Conservation (phyloP, 352 stramenopile species). For the Phytopythium mirpurense region DNA sequence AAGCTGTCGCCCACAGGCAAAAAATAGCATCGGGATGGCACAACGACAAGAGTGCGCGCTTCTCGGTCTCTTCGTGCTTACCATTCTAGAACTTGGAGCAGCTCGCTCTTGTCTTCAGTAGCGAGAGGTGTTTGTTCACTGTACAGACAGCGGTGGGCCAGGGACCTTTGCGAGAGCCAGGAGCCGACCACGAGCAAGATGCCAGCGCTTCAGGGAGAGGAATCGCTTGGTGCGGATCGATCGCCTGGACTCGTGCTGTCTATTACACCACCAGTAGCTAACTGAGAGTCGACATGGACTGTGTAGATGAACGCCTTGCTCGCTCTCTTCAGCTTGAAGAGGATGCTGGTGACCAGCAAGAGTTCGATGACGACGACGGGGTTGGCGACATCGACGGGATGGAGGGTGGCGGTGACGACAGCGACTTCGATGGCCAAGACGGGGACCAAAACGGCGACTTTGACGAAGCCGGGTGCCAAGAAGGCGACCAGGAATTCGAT, state of each 20-base stretch:
- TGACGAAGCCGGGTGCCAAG: conserved; percentile 1
- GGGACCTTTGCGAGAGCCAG: too few species aligned
- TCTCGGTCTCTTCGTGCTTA: too few species aligned
- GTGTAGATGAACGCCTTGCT: conserved; percentile 16
- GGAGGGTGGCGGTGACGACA: not conserved
- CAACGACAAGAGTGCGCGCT: too few species aligned
- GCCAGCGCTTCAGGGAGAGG: conserved; percentile 6
- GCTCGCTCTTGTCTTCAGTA: too few species aligned
- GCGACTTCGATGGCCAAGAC: not conserved
- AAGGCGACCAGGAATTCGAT: conserved; percentile 22
- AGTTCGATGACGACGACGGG: conserved; percentile 1
- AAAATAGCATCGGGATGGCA: too few species aligned
- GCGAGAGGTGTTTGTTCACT: too few species aligned
- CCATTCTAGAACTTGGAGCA: not conserved
- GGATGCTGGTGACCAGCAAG: conserved; percentile 1
- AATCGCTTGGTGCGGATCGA: not conserved
- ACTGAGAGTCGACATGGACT: too few species aligned
- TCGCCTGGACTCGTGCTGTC: too few species aligned
- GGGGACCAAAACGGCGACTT: conserved; percentile 2
- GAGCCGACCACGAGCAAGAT: too few species aligned
- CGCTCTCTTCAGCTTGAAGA: conserved; percentile 1
- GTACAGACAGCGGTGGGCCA: too few species aligned
- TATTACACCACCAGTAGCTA: too few species aligned
- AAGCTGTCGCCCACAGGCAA: not conserved
- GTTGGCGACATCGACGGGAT: not conserved